A percentile compares a stretch with the other conserved stretches of the same genome.
These are phyloP conservation scores for Aspergillus sp. DNA, from an alignment of 2,329 filamentous ascomycete genomes.

Conservation along the genomic window DNA sequence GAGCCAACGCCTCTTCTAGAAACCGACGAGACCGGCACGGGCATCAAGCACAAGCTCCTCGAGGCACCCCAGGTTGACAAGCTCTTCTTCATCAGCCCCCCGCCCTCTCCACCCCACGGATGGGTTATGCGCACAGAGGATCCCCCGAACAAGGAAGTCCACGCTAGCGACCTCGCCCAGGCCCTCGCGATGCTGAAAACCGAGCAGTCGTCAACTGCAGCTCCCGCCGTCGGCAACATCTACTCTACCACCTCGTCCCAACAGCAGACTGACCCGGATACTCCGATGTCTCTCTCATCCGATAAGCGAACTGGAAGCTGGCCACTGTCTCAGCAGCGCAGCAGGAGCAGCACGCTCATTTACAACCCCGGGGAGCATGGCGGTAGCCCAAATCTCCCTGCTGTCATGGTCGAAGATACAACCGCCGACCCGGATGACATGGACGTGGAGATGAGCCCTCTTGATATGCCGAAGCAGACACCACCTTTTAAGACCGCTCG, in stretches of 20 bases:
- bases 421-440: constrained; percentile 48
- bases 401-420: constrained; percentile 65
- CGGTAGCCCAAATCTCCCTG: constrained; percentile 58
- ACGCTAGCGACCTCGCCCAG: constrained; percentile 60
- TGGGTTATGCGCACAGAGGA: constrained; percentile 65
- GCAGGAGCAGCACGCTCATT: constrained; percentile 60
- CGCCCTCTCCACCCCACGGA: constrained; percentile 63
- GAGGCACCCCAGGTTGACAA: constrained; percentile 59
- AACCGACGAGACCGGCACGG: constrained; percentile 19
- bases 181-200: constrained; percentile 55
- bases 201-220: constrained; percentile 14
- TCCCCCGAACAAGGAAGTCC: constrained; percentile 65
- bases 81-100: constrained; percentile 66
- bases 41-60: constrained; percentile 49
- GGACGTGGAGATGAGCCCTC: constrained; percentile 44
- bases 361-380: constrained; percentile 65
- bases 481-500: constrained; percentile 52
- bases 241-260: not conserved
- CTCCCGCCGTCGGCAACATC: not conserved
- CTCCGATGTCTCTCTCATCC: constrained; percentile 35
- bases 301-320: constrained; percentile 34
- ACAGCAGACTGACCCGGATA: constrained; percentile 28
- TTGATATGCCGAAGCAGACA: constrained; percentile 46
- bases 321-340: constrained; percentile 37
- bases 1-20: constrained; percentile 48